Evolutionary conservation across 164 flowering plant genomes (phyloP).

Genomic region (Macadamia integrifolia): DNA sequence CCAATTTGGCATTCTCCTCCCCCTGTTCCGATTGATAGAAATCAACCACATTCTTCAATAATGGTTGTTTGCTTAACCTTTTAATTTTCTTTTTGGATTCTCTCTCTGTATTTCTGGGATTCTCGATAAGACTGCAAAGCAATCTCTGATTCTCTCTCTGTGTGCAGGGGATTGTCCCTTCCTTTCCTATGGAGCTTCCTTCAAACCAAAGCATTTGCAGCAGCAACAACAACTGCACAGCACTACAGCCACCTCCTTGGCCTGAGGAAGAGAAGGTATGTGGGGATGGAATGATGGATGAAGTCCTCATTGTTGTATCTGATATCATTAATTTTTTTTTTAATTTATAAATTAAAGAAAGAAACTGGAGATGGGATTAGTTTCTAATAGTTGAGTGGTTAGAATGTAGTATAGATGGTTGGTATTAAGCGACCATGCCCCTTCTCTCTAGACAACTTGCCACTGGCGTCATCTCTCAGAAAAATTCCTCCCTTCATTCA

Average conservation of each 20-base stretch:
- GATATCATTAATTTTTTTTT: neutral
- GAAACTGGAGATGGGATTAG: neutral
- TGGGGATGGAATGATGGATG: neutral
- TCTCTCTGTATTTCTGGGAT: neutral
- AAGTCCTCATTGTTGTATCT: neutral
- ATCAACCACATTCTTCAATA: constrained; percentile 28
- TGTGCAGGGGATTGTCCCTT: constrained; percentile 47
- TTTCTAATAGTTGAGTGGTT: constrained; percentile 25
- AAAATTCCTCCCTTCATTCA: constrained; percentile 24
- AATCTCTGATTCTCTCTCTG: no score
- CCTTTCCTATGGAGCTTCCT: constrained; percentile 85
- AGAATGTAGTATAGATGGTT: constrained; percentile 42
- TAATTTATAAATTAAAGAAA: no score
- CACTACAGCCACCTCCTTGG: constrained; percentile 21
- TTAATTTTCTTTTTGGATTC: neutral
- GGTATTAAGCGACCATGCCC: constrained; percentile 68
- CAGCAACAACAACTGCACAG: constrained; percentile 38
- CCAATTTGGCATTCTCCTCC: constrained; percentile 25
- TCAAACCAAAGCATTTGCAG: constrained; percentile 73
- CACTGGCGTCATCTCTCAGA: constrained; percentile 23
- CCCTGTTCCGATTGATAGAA: constrained; percentile 22
- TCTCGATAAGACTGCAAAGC: neutral
- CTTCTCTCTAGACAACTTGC: constrained; percentile 40
- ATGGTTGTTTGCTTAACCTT: constrained; percentile 22
- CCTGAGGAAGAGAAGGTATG: constrained; percentile 63